Evolutionary conservation across 2,329 filamentous ascomycete species (phyloP).

Genomic region (Pochonia chlamydosporia): DNA sequence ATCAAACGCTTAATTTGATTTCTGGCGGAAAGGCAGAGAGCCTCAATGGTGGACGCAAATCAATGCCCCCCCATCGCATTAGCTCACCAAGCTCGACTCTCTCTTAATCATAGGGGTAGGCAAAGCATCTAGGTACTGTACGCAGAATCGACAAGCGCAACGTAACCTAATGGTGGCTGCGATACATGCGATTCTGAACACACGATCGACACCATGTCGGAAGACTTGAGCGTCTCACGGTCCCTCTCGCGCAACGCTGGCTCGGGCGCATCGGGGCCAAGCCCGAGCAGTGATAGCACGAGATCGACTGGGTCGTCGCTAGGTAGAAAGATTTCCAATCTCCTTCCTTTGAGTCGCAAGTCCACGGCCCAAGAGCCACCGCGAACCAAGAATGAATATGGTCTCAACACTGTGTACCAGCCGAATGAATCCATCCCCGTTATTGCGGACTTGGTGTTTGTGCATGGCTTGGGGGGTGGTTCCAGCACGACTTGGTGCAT

Average conservation of each 20-base stretch:
- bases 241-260: neutral
- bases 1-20: no score
- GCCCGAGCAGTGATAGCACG: neutral
- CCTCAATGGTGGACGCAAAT: no score
- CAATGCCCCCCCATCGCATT: no score
- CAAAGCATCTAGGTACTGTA: no score
- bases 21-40: no score
- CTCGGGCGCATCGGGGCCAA: neutral
- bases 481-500: neutral
- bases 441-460: neutral
- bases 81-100: no score
- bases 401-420: neutral
- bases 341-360: neutral
- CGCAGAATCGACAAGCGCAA: no score
- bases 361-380: neutral
- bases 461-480: neutral
- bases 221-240: neutral
- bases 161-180: no score
- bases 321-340: neutral
- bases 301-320: neutral
- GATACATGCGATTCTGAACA: neutral
- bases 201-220: neutral
- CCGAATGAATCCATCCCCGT: neutral
- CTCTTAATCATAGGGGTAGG: no score
- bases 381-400: neutral